These are phyloP conservation scores for Luvunga scandens DNA, from an alignment of 345 rosid species.

Conservation along the genomic window DNA sequence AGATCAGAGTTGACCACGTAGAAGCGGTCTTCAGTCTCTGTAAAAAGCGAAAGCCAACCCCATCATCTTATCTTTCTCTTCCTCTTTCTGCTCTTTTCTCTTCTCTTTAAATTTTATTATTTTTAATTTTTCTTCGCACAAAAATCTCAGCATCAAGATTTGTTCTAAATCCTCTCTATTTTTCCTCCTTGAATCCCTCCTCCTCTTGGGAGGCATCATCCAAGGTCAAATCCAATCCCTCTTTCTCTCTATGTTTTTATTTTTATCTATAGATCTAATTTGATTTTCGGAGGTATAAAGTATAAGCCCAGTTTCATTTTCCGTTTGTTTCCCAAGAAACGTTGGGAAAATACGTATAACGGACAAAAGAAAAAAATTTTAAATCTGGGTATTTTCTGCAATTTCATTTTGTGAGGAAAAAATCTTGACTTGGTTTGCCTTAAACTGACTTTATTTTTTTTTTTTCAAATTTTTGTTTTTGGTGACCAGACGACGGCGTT, in stretches of 20 bases:
- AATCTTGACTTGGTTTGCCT: neutral
- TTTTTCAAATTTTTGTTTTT: neutral
- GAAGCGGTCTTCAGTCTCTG: neutral
- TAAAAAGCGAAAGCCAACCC: neutral
- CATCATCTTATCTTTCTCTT: neutral
- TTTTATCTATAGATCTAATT: neutral
- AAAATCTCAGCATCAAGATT: neutral
- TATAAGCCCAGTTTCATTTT: neutral
- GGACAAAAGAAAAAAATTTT: neutral
- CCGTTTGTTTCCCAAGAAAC: slow-evolving; percentile 2
- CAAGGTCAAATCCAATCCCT: slow-evolving; percentile 13
- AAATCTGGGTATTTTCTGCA: neutral
- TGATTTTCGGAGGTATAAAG: neutral
- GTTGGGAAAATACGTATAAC: neutral
- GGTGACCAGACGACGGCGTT: slow-evolving; percentile 12
- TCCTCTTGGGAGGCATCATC: slow-evolving; percentile 24
- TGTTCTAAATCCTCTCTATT: slow-evolving; percentile 13
- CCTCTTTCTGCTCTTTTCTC: neutral
- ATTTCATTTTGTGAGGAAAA: neutral
- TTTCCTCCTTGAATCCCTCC: slow-evolving; percentile 22
- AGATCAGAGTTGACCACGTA: neutral
- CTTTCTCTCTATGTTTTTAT: neutral
- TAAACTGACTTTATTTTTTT: neutral
- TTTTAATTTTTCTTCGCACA: neutral
- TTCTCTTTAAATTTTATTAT: too few relatives aligned